phyloP scores from a whole-genome alignment of 2,329 filamentous ascomycete species.

The Cytospora piceicola region DNA sequence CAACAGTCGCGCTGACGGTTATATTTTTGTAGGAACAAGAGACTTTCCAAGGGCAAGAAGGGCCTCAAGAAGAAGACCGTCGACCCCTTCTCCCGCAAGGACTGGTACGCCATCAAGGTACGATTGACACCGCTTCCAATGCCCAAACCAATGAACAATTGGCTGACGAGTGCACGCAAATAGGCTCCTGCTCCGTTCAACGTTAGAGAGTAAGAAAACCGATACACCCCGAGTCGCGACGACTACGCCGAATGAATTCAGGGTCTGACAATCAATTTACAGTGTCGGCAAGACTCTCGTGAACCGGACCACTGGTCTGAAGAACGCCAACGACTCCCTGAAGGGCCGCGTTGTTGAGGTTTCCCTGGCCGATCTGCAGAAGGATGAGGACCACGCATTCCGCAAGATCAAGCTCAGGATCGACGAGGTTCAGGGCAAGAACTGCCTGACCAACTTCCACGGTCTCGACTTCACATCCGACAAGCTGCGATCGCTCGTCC shows the following conservation, averaged over 20 bases:
- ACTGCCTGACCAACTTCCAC: slow-evolving; percentile 99
- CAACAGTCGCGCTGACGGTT: slow-evolving; percentile 33
- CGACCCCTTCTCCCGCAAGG: slow-evolving; percentile 98
- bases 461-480: slow-evolving; percentile 99
- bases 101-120: slow-evolving; percentile 98
- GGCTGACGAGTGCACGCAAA: slow-evolving; percentile 34
- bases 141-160: slow-evolving; percentile 8
- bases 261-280: slow-evolving; percentile 37
- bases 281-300: slow-evolving; percentile 99
- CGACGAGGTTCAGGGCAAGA: slow-evolving; percentile 99
- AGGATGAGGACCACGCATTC: slow-evolving; percentile 99
- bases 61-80: slow-evolving; percentile 99
- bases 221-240: slow-evolving; percentile 26
- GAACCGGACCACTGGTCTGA: slow-evolving; percentile 98
- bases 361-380: slow-evolving; percentile 97
- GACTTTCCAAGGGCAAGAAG: slow-evolving; percentile 99
- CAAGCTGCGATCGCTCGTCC: slow-evolving; percentile 98
- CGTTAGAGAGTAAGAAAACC: slow-evolving; percentile 81
- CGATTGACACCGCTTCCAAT: slow-evolving; percentile 34
- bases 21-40: slow-evolving; percentile 80
- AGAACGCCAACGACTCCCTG: slow-evolving; percentile 99
- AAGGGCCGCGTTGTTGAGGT: slow-evolving; percentile 99
- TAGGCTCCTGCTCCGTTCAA: slow-evolving; percentile 95
- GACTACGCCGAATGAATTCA: slow-evolving; percentile 9
- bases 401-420: slow-evolving; percentile 99